A percentile compares a stretch with the other conserved stretches of the same genome.
Evolutionary conservation across 148 eudicot species (phyloP).

Genomic region (Amaranthus cruentus): DNA sequence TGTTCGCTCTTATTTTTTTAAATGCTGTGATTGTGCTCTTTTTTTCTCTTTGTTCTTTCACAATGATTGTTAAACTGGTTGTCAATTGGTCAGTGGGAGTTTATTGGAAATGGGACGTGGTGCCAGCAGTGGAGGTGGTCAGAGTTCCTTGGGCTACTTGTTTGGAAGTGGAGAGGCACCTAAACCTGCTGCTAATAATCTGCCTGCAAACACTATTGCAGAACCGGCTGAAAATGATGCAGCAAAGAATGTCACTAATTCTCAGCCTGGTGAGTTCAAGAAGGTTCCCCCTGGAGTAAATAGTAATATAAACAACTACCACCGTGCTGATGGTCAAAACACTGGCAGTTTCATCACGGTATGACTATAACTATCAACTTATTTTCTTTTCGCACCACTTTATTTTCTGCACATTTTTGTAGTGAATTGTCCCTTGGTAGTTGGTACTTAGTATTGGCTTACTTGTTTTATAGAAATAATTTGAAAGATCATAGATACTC

Average conservation of each 20-base stretch:
- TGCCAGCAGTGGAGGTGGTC: conserved; percentile 90
- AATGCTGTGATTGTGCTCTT: neutral
- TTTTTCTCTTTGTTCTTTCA: neutral
- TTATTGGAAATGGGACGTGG: conserved; percentile 68
- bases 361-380: conserved; percentile 16
- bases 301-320: conserved; percentile 58
- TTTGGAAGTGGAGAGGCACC: conserved; percentile 78
- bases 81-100: conserved; percentile 4
- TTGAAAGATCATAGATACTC: neutral
- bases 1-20: neutral
- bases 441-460: neutral
- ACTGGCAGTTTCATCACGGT: conserved; percentile 88
- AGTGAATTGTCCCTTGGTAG: neutral
- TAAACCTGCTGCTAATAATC: conserved; percentile 38
- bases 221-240: conserved; percentile 28
- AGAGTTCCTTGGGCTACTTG: conserved; percentile 77
- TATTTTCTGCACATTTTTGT: neutral
- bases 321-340: conserved; percentile 83
- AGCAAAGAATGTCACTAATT: conserved; percentile 33
- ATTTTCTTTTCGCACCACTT: neutral
- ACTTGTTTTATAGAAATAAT: neutral
- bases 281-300: conserved; percentile 77
- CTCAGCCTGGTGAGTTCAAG: conserved; percentile 39
- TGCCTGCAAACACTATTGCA: conserved; percentile 30
- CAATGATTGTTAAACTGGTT: neutral